Percentiles rank a stretch among this genome's conserved stretches.
Conservation (phyloP, 2,329 filamentous ascomycete species). For the Penicillium crustosum region DNA sequence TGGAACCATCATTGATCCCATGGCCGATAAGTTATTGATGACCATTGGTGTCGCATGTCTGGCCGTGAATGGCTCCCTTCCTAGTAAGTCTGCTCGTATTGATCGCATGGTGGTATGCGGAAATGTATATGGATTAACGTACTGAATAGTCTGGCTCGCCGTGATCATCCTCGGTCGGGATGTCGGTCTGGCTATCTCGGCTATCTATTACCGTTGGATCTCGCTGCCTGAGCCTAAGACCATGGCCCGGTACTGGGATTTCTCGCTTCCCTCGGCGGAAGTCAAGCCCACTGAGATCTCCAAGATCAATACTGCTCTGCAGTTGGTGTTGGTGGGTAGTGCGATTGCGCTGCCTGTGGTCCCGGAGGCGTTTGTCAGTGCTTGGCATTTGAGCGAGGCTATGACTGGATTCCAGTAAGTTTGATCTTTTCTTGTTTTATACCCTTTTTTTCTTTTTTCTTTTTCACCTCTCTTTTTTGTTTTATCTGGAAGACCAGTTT, state of each 20-base stretch:
- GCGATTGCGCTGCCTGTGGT: constrained; percentile 79
- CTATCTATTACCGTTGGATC: constrained; percentile 95
- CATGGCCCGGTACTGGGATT: constrained; percentile 92
- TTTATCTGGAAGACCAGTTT: neutral
- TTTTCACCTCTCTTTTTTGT: neutral
- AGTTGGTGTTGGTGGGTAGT: constrained; percentile 80
- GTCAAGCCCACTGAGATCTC: constrained; percentile 48
- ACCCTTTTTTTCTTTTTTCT: neutral
- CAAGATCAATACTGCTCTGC: constrained; percentile 84
- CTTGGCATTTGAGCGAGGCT: constrained; percentile 62
- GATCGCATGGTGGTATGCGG: neutral
- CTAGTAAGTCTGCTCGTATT: constrained; percentile 54
- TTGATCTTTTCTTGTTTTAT: constrained; percentile 1
- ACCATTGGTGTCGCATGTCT: constrained; percentile 84
- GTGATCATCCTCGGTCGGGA: constrained; percentile 89
- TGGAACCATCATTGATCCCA: constrained; percentile 89
- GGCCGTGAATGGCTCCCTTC: constrained; percentile 77
- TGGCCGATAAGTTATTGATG: constrained; percentile 97
- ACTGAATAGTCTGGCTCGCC: constrained; percentile 71
- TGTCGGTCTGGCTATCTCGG: constrained; percentile 75
- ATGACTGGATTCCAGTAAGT: constrained; percentile 50
- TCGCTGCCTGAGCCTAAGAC: constrained; percentile 92
- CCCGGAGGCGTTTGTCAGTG: constrained; percentile 54
- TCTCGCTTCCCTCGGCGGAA: constrained; percentile 67
- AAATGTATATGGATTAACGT: neutral